Percentiles rank a stretch among this genome's conserved stretches.
These are phyloP conservation scores for Chaetoceros tenuissimus DNA, from an alignment of 108 stramenopile genomes.

Conservation along the genomic window DNA sequence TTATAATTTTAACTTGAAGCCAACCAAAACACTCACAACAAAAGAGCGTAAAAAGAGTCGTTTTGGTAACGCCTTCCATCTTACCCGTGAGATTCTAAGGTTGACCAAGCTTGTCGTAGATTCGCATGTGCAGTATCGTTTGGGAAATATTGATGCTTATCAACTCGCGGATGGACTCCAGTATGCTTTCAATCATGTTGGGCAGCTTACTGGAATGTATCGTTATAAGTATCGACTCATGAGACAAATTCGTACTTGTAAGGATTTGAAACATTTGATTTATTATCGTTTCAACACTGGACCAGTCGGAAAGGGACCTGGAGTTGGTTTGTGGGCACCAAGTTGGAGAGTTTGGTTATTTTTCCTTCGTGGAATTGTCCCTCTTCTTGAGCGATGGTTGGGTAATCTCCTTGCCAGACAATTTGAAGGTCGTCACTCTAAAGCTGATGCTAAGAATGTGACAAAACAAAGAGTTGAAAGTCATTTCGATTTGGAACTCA, in stretches of 20 bases:
- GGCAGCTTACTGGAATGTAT: conserved; percentile 99
- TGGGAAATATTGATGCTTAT: conserved; percentile 98
- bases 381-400: conserved; percentile 96
- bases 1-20: conserved; percentile 99
- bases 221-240: conserved; percentile 99
- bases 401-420: conserved; percentile 98
- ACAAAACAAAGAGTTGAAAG: conserved; percentile 99
- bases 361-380: conserved; percentile 96
- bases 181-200: conserved; percentile 99
- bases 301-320: conserved; percentile 98
- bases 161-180: conserved; percentile 98
- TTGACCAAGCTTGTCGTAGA: conserved; percentile 98
- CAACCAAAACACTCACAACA: conserved; percentile 99
- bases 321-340: conserved; percentile 99
- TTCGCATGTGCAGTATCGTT: conserved; percentile 95
- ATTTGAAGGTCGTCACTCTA: conserved; percentile 96
- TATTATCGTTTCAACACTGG: conserved; percentile 99
- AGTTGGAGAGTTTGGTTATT: conserved; percentile 99
- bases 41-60: conserved; percentile 99
- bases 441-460: conserved; percentile 95
- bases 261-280: conserved; percentile 99
- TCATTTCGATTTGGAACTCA: conserved; percentile 98
- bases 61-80: conserved; percentile 96
- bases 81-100: conserved; percentile 96
- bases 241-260: conserved; percentile 98